Percentiles rank a stretch among this genome's conserved stretches.
phyloP scores from a whole-genome alignment of 306 rosid species.

The Coriaria nepalensis region DNA sequence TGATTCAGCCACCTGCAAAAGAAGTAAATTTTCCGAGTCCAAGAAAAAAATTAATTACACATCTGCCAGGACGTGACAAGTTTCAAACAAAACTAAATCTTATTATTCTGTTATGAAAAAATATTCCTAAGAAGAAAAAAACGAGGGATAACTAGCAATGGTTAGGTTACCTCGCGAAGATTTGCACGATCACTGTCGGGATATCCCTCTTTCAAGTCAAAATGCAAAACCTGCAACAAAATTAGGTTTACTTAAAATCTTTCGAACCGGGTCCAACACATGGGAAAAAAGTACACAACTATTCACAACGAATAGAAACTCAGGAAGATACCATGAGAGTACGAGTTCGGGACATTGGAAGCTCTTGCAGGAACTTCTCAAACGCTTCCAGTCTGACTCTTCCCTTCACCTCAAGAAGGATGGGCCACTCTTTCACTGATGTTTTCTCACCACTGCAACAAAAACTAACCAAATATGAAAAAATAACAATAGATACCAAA shows the following conservation, averaged over 20 bases:
- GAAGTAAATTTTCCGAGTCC: background rate
- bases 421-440: constrained; percentile 63
- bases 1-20: constrained; percentile 54
- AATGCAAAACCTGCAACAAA: constrained; percentile 52
- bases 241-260: background rate
- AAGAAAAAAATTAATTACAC: background rate
- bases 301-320: constrained; percentile 27
- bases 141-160: background rate
- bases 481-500: background rate
- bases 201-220: constrained; percentile 34
- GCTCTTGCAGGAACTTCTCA: constrained; percentile 71
- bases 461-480: constrained; percentile 12
- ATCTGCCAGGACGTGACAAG: background rate
- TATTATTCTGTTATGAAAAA: background rate
- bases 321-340: constrained; percentile 74
- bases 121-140: background rate
- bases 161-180: constrained; percentile 46
- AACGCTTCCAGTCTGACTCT: constrained; percentile 79
- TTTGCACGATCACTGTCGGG: constrained; percentile 25
- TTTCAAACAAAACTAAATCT: background rate
- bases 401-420: constrained; percentile 69
- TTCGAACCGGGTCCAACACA: background rate
- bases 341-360: constrained; percentile 68
- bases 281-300: constrained; percentile 5
- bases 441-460: constrained; percentile 69